phyloP scores from a whole-genome alignment of 345 rosid species.

The Hibiscus mutabilis region DNA sequence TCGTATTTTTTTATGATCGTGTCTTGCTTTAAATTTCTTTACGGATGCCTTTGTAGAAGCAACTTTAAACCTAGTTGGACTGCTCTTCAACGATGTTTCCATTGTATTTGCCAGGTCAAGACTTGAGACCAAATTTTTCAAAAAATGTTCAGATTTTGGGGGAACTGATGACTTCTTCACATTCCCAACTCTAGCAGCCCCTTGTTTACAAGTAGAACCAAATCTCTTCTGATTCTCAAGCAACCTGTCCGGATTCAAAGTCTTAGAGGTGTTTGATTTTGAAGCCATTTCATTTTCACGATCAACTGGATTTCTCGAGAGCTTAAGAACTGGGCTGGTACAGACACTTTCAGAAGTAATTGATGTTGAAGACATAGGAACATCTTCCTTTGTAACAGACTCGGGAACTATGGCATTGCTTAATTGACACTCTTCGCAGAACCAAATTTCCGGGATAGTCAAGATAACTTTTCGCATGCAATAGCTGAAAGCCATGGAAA shows the following conservation, averaged over 20 bases:
- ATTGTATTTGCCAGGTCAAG: too few relatives aligned
- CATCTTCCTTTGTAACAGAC: neutral
- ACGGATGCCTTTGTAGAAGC: too few relatives aligned
- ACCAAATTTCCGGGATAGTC: constrained; percentile 9
- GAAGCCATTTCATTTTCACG: neutral
- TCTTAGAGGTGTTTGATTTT: neutral
- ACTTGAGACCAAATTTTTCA: too few relatives aligned
- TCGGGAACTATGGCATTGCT: neutral
- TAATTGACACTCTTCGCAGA: constrained; percentile 1
- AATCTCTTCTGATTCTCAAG: neutral
- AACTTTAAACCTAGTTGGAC: too few relatives aligned
- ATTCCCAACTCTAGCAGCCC: neutral
- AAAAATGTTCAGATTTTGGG: too few relatives aligned
- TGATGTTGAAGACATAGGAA: neutral
- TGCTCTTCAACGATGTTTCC: too few relatives aligned
- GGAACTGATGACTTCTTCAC: too few relatives aligned
- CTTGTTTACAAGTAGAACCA: neutral
- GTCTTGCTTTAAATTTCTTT: neutral
- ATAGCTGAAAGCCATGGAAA: neutral
- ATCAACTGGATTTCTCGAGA: neutral
- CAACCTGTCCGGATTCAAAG: neutral
- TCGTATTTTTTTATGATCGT: neutral
- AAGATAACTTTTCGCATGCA: neutral
- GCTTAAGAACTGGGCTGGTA: neutral
- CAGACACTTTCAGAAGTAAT: neutral